Conservation (phyloP, 345 rosid species). For the Euphorbia lathyris region DNA sequence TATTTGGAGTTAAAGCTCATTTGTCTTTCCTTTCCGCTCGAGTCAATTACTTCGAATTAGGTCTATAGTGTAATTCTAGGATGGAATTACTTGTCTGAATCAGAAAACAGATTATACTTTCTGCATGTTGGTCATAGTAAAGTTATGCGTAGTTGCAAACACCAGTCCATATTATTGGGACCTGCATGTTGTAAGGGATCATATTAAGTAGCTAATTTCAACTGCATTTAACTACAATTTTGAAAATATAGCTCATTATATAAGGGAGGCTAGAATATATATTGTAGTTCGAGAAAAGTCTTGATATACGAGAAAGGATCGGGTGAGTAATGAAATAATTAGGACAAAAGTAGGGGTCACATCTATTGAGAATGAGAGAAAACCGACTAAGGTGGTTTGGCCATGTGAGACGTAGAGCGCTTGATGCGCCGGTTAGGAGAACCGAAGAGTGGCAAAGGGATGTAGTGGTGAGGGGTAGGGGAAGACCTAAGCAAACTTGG, state of each 20-base stretch:
- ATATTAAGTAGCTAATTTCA: background rate
- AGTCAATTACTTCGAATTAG: background rate
- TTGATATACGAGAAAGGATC: too few species aligned
- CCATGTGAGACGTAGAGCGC: too few species aligned
- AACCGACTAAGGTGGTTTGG: too few species aligned
- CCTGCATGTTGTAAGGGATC: background rate
- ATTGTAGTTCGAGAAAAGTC: background rate
- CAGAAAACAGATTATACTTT: background rate
- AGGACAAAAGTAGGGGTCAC: too few species aligned
- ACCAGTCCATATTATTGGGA: background rate
- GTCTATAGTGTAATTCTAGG: background rate
- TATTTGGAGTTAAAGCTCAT: background rate
- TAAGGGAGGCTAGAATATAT: background rate
- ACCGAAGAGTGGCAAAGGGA: too few species aligned
- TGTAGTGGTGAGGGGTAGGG: too few species aligned
- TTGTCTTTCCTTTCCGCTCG: background rate
- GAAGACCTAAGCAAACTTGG: too few species aligned
- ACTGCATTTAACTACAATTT: background rate
- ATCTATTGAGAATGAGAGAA: too few species aligned
- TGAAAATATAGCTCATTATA: background rate
- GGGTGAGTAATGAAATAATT: too few species aligned
- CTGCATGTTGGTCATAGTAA: background rate
- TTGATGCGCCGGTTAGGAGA: too few species aligned
- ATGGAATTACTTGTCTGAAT: background rate
- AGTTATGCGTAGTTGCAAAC: background rate